These are phyloP conservation scores for Metschnikowia amazonensis DNA, from an alignment of 805 yeast genomes.

Conservation along the genomic window DNA sequence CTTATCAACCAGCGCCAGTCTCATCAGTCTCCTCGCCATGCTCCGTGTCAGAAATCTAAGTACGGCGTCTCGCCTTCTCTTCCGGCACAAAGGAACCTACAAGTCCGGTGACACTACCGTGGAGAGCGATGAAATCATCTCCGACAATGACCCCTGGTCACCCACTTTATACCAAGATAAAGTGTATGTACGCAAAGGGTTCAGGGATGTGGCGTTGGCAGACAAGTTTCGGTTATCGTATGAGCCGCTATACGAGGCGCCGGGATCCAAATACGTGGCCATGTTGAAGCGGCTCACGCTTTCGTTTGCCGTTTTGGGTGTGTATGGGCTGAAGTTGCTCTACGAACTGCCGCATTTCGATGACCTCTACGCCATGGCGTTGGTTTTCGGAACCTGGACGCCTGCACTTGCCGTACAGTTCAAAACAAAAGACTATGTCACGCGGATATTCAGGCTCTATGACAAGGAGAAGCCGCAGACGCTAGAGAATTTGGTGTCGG, in stretches of 20 bases:
- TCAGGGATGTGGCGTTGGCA: conserved; percentile 46
- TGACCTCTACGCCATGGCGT: conserved; percentile 43
- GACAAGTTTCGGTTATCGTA: conserved; percentile 52
- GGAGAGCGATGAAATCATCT: conserved; percentile 39
- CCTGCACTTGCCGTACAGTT: conserved; percentile 52
- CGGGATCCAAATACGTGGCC: conserved; percentile 58
- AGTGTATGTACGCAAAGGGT: conserved; percentile 34
- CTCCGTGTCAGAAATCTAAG: conserved; percentile 10
- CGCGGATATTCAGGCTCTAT: conserved; percentile 67
- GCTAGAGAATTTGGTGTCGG: conserved; percentile 51
- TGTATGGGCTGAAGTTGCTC: conserved; percentile 59
- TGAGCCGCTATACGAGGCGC: conserved; percentile 61
- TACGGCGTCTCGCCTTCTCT: conserved; percentile 9
- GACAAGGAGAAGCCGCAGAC: conserved; percentile 62
- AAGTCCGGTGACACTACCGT: conserved; percentile 31
- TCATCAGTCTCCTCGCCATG: conserved; percentile 1
- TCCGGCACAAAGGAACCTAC: conserved; percentile 18
- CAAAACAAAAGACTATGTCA: conserved; percentile 62
- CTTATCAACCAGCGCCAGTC: too few relatives aligned
- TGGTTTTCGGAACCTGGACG: conserved; percentile 47
- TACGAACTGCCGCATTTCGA: conserved; percentile 51
- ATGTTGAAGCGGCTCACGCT: conserved; percentile 58
- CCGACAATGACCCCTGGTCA: conserved; percentile 45
- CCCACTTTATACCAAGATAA: conserved; percentile 44
- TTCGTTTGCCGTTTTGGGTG: conserved; percentile 58